These are phyloP conservation scores for Ceratobasidium sp. DNA, from an alignment of 1,284 basidiomycete genomes.

Conservation along the genomic window DNA sequence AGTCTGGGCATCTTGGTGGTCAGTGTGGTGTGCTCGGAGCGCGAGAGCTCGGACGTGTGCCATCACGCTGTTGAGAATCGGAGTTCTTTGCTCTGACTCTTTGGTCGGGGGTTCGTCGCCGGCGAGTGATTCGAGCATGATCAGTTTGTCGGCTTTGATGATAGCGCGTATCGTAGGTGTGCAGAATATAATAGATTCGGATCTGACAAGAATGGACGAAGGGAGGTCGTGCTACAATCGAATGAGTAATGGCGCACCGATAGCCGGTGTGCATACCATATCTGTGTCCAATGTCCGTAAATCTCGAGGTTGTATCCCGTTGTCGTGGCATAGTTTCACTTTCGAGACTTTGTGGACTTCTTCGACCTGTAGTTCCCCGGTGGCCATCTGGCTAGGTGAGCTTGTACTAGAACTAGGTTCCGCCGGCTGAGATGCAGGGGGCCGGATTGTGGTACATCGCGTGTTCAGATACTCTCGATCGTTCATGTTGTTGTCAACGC, in stretches of 20 bases:
- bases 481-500: conserved; percentile 2
- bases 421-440: conserved; percentile 10
- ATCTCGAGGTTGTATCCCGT: conserved; percentile 46
- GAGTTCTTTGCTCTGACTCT: conserved; percentile 8
- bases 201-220: conserved; percentile 39
- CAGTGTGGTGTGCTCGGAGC: conserved; percentile 7
- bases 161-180: conserved; percentile 43
- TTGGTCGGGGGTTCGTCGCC: conserved; percentile 4
- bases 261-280: conserved; percentile 21
- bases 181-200: conserved; percentile 45
- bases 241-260: not conserved
- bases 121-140: conserved; percentile 42
- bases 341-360: conserved; percentile 42
- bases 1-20: conserved; percentile 2
- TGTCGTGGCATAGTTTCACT: conserved; percentile 42
- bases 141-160: conserved; percentile 42
- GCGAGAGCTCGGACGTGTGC: conserved; percentile 32
- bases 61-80: conserved; percentile 35
- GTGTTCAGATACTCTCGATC: conserved; percentile 39
- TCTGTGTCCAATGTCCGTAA: conserved; percentile 44
- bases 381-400: not conserved
- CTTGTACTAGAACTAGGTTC: not conserved
- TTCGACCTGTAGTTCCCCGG: conserved; percentile 11
- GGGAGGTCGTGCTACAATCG: conserved; percentile 43
- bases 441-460: conserved; percentile 36